phyloP scores from a whole-genome alignment of 768 basidiomycete genomes.

The Tricholoma furcatifolium region DNA sequence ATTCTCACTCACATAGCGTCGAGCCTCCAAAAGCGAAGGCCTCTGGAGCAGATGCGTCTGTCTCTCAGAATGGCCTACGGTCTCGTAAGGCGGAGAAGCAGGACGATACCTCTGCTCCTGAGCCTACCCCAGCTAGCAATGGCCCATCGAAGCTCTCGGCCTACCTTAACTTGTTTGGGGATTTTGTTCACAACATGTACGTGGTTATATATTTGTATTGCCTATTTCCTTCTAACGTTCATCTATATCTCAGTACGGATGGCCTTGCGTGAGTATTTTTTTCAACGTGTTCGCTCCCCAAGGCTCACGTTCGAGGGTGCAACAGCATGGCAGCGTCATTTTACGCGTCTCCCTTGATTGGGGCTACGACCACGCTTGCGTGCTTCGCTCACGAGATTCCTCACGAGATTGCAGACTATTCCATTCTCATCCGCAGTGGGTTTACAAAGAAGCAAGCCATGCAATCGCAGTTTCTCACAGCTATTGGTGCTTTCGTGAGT shows the following conservation, averaged over 20 bases:
- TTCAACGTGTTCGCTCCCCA: not conserved
- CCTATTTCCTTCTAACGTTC: constrained; percentile 10
- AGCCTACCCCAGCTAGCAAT: constrained; percentile 29
- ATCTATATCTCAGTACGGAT: constrained; percentile 63
- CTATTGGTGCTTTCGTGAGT: constrained; percentile 88
- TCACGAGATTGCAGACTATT: constrained; percentile 96
- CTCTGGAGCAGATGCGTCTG: constrained; percentile 46
- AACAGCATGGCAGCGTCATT: constrained; percentile 92
- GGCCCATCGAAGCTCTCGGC: constrained; percentile 84
- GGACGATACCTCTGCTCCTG: constrained; percentile 18
- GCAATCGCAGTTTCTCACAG: constrained; percentile 91
- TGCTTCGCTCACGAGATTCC: constrained; percentile 96
- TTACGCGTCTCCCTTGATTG: constrained; percentile 92
- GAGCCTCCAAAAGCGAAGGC: constrained; percentile 35
- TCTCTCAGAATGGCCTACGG: constrained; percentile 47
- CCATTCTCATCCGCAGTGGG: constrained; percentile 86
- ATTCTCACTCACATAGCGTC: constrained; percentile 57
- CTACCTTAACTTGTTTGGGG: constrained; percentile 90
- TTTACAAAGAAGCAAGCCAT: constrained; percentile 91
- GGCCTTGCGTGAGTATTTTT: constrained; percentile 64
- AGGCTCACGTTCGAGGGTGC: not conserved
- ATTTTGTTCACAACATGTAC: constrained; percentile 93
- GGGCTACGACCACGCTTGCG: constrained; percentile 92
- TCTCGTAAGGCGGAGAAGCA: constrained; percentile 39
- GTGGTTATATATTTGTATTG: constrained; percentile 20